These are phyloP conservation scores for Salix viminalis DNA, from an alignment of 345 rosid genomes.

Conservation along the genomic window DNA sequence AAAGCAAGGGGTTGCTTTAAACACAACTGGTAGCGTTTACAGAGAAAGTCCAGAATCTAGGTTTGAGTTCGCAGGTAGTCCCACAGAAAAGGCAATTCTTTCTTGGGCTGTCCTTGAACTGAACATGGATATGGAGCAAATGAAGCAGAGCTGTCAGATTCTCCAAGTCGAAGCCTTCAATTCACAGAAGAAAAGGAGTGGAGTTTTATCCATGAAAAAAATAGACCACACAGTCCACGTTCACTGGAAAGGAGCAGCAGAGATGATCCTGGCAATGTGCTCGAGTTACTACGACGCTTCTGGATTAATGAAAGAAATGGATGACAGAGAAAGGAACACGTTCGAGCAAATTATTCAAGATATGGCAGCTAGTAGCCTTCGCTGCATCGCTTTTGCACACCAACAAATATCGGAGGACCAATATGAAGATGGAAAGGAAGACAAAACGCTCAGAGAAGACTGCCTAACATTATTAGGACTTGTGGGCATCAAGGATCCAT, in stretches of 20 bases:
- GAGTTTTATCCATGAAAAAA: constrained; percentile 42
- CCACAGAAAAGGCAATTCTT: constrained; percentile 73
- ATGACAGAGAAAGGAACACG: constrained; percentile 21
- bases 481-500: constrained; percentile 72
- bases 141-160: constrained; percentile 35
- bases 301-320: constrained; percentile 36
- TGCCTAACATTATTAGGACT: constrained; percentile 51
- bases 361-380: constrained; percentile 63
- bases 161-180: constrained; percentile 66
- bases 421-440: not conserved
- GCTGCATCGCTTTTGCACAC: constrained; percentile 76
- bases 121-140: constrained; percentile 45
- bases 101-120: constrained; percentile 58
- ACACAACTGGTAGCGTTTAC: constrained; percentile 58
- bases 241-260: constrained; percentile 87
- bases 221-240: constrained; percentile 34
- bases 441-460: constrained; percentile 39
- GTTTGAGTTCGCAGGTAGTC: constrained; percentile 52
- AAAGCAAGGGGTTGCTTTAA: constrained; percentile 54
- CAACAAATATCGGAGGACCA: constrained; percentile 29
- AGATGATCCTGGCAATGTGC: constrained; percentile 66
- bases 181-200: constrained; percentile 64
- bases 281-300: constrained; percentile 47
- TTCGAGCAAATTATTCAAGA: constrained; percentile 49
- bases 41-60: constrained; percentile 27